Percentiles rank a stretch among this genome's conserved stretches.
These are phyloP conservation scores for Paramyrothecium roridum DNA, from an alignment of 2,329 filamentous ascomycete genomes.

Conservation along the genomic window DNA sequence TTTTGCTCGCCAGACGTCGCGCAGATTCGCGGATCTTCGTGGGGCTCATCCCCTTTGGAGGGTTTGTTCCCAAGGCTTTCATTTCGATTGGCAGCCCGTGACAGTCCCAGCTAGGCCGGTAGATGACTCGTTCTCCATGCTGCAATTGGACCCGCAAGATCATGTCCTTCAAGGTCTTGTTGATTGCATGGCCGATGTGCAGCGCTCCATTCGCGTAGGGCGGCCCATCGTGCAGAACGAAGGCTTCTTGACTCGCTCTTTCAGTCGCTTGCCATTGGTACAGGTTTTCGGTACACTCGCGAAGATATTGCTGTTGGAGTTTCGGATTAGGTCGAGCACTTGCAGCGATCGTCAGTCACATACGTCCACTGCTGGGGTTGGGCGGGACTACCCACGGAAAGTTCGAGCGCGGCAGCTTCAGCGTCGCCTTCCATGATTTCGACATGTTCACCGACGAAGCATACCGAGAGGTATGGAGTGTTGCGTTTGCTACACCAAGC, in stretches of 20 bases:
- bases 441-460: constrained; percentile 30
- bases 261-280: constrained; percentile 79
- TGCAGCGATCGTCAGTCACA: constrained; percentile 8
- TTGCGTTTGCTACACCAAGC: no score
- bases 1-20: constrained; percentile 62
- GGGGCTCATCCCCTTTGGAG: constrained; percentile 40
- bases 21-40: constrained; percentile 64
- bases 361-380: constrained; percentile 8
- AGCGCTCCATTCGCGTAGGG: constrained; percentile 93
- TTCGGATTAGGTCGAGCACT: constrained; percentile 52
- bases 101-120: constrained; percentile 95
- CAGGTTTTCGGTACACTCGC: constrained; percentile 78
- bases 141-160: constrained; percentile 79
- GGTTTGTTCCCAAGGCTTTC: constrained; percentile 71
- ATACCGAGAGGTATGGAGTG: constrained; percentile 16
- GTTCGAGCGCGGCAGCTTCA: constrained; percentile 71
- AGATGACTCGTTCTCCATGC: constrained; percentile 67
- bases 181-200: constrained; percentile 91
- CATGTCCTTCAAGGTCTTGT: constrained; percentile 96
- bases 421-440: constrained; percentile 69
- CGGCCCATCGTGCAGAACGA: constrained; percentile 90
- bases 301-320: constrained; percentile 58
- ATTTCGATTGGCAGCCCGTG: constrained; percentile 96
- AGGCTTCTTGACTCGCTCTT: constrained; percentile 56
- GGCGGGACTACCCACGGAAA: constrained; percentile 56